Evolutionary conservation across 2,329 filamentous ascomycete genomes (phyloP).

Genomic region (Pyricularia sp.): DNA sequence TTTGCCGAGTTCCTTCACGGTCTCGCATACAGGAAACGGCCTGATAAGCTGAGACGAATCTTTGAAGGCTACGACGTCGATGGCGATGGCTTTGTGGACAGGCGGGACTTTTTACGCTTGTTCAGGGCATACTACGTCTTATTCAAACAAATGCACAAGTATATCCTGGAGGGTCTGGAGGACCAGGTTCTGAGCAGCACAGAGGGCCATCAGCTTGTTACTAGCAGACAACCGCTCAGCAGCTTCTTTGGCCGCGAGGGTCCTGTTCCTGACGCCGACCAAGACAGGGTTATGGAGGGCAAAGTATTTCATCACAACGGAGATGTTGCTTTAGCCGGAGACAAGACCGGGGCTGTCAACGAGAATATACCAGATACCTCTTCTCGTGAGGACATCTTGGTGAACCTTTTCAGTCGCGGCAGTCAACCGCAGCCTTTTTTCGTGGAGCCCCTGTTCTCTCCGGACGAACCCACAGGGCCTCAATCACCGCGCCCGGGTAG

Average conservation of each 20-base stretch:
- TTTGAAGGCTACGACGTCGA: conserved; percentile 86
- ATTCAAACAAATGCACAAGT: conserved; percentile 80
- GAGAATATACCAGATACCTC: conserved; percentile 45
- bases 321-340: conserved; percentile 54
- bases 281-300: conserved; percentile 52
- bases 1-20: conserved; percentile 88
- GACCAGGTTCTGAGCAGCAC: conserved; percentile 69
- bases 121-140: conserved; percentile 89
- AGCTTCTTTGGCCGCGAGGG: conserved; percentile 66
- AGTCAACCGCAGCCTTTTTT: conserved; percentile 21
- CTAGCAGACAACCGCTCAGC: conserved; percentile 67
- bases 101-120: conserved; percentile 82
- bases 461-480: conserved; percentile 1
- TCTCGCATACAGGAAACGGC: conserved; percentile 54
- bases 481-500: conserved; percentile 9
- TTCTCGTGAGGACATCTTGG: conserved; percentile 11
- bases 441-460: conserved; percentile 3
- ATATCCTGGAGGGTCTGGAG: conserved; percentile 69
- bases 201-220: conserved; percentile 67
- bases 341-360: conserved; percentile 44
- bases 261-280: conserved; percentile 53
- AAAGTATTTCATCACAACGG: conserved; percentile 56
- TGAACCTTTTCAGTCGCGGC: conserved; percentile 29
- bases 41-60: conserved; percentile 16
- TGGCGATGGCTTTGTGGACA: conserved; percentile 72